These are phyloP conservation scores for Sugiyamaella marilandica DNA, from an alignment of 805 yeast species.

Conservation along the genomic window DNA sequence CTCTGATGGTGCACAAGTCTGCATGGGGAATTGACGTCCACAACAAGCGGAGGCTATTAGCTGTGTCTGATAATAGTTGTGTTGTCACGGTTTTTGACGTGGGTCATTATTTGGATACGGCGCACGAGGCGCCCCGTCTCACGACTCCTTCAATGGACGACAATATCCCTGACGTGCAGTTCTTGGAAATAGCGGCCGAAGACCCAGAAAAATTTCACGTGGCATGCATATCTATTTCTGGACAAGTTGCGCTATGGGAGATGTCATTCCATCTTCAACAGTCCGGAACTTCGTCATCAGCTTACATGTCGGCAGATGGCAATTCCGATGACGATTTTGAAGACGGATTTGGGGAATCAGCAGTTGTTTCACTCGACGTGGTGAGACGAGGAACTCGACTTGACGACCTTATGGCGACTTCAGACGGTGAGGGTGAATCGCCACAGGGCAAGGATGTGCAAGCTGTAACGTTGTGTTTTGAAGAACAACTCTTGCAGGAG, in stretches of 20 bases:
- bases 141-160: conserved; percentile 43
- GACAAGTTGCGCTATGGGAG: conserved; percentile 30
- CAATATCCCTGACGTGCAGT: conserved; percentile 52
- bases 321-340: background rate
- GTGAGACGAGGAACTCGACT: background rate
- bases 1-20: conserved; percentile 28
- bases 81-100: conserved; percentile 34
- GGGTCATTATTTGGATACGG: conserved; percentile 12
- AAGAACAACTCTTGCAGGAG: conserved; percentile 38
- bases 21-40: conserved; percentile 60
- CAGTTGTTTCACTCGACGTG: background rate
- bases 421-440: background rate
- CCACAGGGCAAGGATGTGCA: background rate
- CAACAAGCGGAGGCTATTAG: conserved; percentile 36
- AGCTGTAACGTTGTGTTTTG: background rate
- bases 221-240: conserved; percentile 44
- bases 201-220: conserved; percentile 26
- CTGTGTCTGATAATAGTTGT: conserved; percentile 52
- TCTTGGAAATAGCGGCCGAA: conserved; percentile 26
- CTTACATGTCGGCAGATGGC: background rate
- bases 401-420: conserved; percentile 4
- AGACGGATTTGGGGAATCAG: background rate
- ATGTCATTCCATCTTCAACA: conserved; percentile 5
- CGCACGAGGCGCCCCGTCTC: conserved; percentile 8
- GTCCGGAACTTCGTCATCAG: background rate